These are phyloP conservation scores for Santalum album DNA, from an alignment of 164 flowering plant genomes.

Conservation along the genomic window DNA sequence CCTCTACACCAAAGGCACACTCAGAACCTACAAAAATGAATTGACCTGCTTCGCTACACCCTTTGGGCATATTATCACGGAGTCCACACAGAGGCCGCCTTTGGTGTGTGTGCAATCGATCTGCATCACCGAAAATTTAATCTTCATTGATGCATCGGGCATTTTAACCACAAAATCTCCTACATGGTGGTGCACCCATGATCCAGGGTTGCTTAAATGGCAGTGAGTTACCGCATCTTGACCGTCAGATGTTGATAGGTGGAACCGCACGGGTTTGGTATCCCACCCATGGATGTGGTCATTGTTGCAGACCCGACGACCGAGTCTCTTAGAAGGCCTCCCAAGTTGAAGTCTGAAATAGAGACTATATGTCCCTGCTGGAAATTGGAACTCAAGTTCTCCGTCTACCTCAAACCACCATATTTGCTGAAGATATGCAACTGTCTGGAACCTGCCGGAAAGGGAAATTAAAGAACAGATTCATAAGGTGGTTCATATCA, in stretches of 20 bases:
- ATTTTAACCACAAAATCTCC: constrained; percentile 64
- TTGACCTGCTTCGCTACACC: constrained; percentile 17
- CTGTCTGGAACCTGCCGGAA: constrained; percentile 42
- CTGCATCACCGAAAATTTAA: constrained; percentile 75
- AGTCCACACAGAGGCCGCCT: constrained; percentile 84
- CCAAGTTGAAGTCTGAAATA: constrained; percentile 76
- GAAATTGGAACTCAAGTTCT: constrained; percentile 64
- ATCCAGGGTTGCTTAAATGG: constrained; percentile 54
- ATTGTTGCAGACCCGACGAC: constrained; percentile 52
- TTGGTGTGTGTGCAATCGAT: constrained; percentile 92
- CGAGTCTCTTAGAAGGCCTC: constrained; percentile 44
- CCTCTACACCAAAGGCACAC: no score
- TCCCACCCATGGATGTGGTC: constrained; percentile 87
- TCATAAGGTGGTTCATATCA: no score
- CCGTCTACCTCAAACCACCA: constrained; percentile 91
- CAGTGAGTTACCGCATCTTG: constrained; percentile 43
- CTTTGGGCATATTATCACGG: constrained; percentile 50
- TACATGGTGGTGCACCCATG: constrained; percentile 55
- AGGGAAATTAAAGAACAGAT: no score
- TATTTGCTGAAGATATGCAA: constrained; percentile 79
- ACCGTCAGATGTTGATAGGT: constrained; percentile 58
- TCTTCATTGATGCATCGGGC: constrained; percentile 28
- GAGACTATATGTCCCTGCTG: constrained; percentile 64
- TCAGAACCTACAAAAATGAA: constrained; percentile 4
- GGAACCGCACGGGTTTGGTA: constrained; percentile 59